Base-by-base conservation (phyloP, 2,329 filamentous ascomycete genomes). In the Xylaria sp. region DNA sequence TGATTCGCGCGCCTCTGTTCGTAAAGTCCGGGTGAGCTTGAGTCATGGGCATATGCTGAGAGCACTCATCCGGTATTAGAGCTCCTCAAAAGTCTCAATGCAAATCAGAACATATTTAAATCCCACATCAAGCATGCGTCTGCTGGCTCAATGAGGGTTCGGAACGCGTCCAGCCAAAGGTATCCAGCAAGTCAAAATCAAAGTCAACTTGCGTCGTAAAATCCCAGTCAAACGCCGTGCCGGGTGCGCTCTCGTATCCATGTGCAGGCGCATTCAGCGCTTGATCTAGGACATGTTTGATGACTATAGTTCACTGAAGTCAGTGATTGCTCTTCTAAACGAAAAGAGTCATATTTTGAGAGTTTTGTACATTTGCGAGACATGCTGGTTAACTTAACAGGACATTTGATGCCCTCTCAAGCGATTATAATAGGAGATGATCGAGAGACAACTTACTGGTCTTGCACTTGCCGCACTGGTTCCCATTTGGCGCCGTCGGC, bases 261-360 rank as follows among this genome's bases (percentile, higher is more conserved):
- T 71, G 63, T 1, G 76, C 68, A 10, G 77, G 74, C 1, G 78
- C 77, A 68, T 86, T 85, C 12, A 87, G 77, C 2, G 84, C 81
- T 56, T 85, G 82, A 46, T 87, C 84, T 10, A 87, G 77, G 1
- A 87, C 85, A 15, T 81, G 82, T 63, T 85, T 82, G 54, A 87
- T 86, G n/a, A 86, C 80, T 46, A 7, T 8, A 46, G 3, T n/a
- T n/a, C 15, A n/a, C 13, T 18, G 15, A 6, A 46, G 41, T 46
- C 6, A 46, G 15, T n/a, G 18, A 46, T 46, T n/a, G 15, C 41
- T 18, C 13, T 18, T 46, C 41, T 7, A 7, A 3, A 46, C 6
- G 18, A 46, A 18, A 46, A 7, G 18, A 7, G 15, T 7, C 41
- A 13, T 3, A 15, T n/a, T 3, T 18, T 5, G 41, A n/a, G 41